A percentile compares a stretch with the other conserved stretches of the same genome.
Evolutionary conservation across 1,284 basidiomycete species (phyloP).

Genomic region (Cystobasidium slooffiae): DNA sequence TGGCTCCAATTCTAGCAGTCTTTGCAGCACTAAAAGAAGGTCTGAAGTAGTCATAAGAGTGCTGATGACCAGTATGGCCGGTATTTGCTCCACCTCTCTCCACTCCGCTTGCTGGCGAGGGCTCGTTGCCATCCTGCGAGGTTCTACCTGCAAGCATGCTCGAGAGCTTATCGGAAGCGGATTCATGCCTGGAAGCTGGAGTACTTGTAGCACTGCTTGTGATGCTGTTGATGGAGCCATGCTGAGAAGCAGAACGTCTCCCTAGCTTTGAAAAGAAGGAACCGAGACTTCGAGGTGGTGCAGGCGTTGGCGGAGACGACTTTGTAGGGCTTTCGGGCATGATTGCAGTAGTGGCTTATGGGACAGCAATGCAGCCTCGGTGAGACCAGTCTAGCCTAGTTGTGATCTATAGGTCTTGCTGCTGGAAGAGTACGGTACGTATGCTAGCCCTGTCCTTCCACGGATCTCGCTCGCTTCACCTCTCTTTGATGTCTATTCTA

Average conservation of each 20-base stretch:
- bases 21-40: conserved; percentile 23
- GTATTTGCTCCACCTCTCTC: not conserved
- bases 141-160: conserved; percentile 37
- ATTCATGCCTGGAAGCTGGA: conserved; percentile 35
- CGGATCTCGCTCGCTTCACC: no score
- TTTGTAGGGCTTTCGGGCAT: conserved; percentile 28
- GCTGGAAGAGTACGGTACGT: no score
- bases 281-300: conserved; percentile 17
- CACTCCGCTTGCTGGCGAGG: not conserved
- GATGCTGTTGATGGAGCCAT: conserved; percentile 22
- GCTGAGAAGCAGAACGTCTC: conserved; percentile 10
- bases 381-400: no score
- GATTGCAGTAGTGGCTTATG: not conserved
- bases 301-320: conserved; percentile 7
- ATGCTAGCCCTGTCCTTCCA: no score
- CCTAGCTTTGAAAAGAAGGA: conserved; percentile 30
- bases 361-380: no score
- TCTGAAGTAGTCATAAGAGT: not conserved
- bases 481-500: no score
- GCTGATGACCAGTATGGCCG: not conserved
- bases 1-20: conserved; percentile 18
- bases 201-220: conserved; percentile 32
- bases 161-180: conserved; percentile 29
- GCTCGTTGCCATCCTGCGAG: conserved; percentile 16
- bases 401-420: no score